Evolutionary conservation across 2,329 filamentous ascomycete species (phyloP).

Genomic region (Sporothrix curviconia): DNA sequence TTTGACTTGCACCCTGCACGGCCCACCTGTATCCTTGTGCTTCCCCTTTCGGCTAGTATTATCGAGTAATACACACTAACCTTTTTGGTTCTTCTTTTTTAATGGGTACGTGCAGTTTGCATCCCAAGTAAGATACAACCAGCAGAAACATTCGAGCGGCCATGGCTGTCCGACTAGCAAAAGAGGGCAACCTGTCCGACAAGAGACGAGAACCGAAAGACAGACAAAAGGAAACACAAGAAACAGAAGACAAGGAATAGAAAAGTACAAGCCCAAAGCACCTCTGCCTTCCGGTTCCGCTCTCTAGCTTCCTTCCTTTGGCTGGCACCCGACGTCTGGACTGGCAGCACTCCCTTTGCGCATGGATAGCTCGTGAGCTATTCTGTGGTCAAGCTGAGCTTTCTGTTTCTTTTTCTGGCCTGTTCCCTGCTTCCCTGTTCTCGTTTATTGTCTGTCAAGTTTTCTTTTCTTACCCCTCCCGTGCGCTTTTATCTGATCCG

Average conservation of each 20-base stretch:
- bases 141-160: too few species aligned
- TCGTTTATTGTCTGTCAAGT: neutral
- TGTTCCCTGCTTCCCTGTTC: neutral
- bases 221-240: neutral
- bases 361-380: neutral
- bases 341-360: too few species aligned
- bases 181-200: neutral
- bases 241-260: neutral
- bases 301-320: constrained; percentile 6
- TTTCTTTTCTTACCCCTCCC: neutral
- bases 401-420: neutral
- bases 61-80: neutral
- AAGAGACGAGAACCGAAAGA: too few species aligned
- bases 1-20: neutral
- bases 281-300: constrained; percentile 10
- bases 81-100: neutral
- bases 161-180: neutral
- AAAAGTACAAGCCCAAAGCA: neutral
- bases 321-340: neutral
- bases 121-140: too few species aligned
- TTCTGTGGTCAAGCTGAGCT: neutral
- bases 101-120: too few species aligned
- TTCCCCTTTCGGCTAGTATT: neutral
- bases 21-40: neutral
- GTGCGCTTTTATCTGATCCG: constrained; percentile 12